These are phyloP conservation scores for Pseudonitzschia multistriata DNA, from an alignment of 108 stramenopile species.

Conservation along the genomic window DNA sequence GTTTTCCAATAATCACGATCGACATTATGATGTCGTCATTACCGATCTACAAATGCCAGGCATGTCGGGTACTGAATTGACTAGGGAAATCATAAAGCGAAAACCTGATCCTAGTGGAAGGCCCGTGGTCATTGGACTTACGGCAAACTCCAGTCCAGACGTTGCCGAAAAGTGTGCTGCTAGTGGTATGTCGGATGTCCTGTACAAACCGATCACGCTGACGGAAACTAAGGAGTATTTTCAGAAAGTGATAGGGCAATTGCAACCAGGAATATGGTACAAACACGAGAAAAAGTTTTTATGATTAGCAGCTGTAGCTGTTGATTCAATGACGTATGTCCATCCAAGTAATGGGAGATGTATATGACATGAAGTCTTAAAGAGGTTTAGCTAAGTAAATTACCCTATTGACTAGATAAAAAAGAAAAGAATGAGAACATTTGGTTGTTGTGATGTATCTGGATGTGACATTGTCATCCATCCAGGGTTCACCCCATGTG, in stretches of 20 bases:
- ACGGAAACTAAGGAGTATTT: background rate
- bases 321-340: too few relatives aligned
- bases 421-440: too few relatives aligned
- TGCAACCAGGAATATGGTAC: constrained; percentile 2
- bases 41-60: constrained; percentile 23
- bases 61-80: background rate
- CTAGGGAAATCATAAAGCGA: background rate
- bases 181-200: constrained; percentile 6
- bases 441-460: too few relatives aligned
- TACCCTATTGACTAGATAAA: too few relatives aligned
- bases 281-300: background rate
- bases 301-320: background rate
- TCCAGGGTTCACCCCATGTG: too few relatives aligned
- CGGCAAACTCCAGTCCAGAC: background rate
- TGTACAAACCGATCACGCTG: constrained; percentile 9
- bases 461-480: too few relatives aligned
- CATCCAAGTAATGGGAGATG: too few relatives aligned
- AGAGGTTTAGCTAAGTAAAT: too few relatives aligned
- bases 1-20: background rate
- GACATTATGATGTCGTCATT: constrained; percentile 8
- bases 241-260: background rate
- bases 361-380: too few relatives aligned
- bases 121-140: constrained; percentile 7
- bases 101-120: background rate
- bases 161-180: background rate